These are phyloP conservation scores for Mortierella sp. DNA, from an alignment of 371 early-diverging fungal species.

Conservation along the genomic window DNA sequence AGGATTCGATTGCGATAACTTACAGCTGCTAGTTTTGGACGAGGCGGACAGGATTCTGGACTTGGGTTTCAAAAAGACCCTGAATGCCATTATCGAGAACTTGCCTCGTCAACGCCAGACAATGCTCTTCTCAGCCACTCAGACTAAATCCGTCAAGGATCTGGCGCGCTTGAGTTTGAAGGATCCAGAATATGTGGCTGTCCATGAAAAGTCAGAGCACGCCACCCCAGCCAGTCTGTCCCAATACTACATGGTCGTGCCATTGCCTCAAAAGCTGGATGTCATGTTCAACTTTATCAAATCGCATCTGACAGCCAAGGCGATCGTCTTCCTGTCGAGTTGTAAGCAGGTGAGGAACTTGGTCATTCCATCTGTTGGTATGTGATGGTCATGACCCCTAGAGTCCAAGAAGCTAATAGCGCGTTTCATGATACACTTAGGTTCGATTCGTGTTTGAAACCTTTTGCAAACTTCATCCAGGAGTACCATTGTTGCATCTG, in stretches of 20 bases:
- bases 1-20: slow-evolving; percentile 85
- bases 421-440: slow-evolving; percentile 52
- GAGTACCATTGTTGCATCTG: slow-evolving; percentile 88
- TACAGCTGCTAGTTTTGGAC: slow-evolving; percentile 94
- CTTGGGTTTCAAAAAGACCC: slow-evolving; percentile 93
- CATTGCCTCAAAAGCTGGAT: slow-evolving; percentile 88
- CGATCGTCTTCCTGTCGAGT: slow-evolving; percentile 87
- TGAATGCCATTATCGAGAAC: slow-evolving; percentile 95
- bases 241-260: slow-evolving; percentile 88
- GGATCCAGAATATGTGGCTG: slow-evolving; percentile 95
- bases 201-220: slow-evolving; percentile 86
- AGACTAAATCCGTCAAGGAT: slow-evolving; percentile 95
- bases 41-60: slow-evolving; percentile 98
- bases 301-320: slow-evolving; percentile 88
- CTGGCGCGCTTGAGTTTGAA: slow-evolving; percentile 89
- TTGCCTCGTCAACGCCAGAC: slow-evolving; percentile 91
- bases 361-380: background rate
- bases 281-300: slow-evolving; percentile 93
- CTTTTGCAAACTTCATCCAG: slow-evolving; percentile 94
- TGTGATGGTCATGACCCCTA: slow-evolving; percentile 1
- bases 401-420: too few species aligned
- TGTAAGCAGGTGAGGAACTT: slow-evolving; percentile 84
- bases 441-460: slow-evolving; percentile 93
- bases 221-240: slow-evolving; percentile 84
- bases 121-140: slow-evolving; percentile 95